Evolutionary conservation across 1,284 basidiomycete genomes (phyloP).

Genomic region (Binderoboletus segoi): DNA sequence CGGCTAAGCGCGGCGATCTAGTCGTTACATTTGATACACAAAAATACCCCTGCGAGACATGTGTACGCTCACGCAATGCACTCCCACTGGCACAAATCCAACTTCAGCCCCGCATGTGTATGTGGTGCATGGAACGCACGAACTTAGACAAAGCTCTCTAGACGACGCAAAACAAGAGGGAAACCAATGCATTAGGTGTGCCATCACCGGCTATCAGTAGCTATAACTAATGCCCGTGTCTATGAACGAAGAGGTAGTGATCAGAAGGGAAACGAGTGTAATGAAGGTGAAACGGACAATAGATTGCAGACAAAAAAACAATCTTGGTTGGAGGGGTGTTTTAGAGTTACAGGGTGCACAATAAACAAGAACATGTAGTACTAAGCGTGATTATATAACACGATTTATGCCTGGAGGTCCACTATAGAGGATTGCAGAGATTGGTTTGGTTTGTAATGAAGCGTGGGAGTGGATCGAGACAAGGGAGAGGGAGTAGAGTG

Average conservation of each 20-base stretch:
- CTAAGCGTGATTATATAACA: constrained; percentile 18
- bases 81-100: too few relatives aligned
- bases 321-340: not conserved
- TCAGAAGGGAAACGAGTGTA: not conserved
- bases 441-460: constrained; percentile 9
- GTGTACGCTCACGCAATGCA: too few relatives aligned
- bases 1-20: too few relatives aligned
- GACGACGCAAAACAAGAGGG: too few relatives aligned
- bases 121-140: too few relatives aligned
- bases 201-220: too few relatives aligned
- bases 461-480: constrained; percentile 10
- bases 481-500: constrained; percentile 9
- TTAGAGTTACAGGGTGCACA: constrained; percentile 29
- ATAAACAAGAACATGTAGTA: constrained; percentile 22
- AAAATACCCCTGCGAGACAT: too few relatives aligned
- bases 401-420: constrained; percentile 21
- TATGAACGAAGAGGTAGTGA: too few relatives aligned
- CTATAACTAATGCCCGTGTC: not conserved
- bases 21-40: too few relatives aligned
- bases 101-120: too few relatives aligned
- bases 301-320: constrained; percentile 2
- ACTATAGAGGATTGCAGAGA: constrained; percentile 14
- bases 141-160: too few relatives aligned
- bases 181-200: too few relatives aligned
- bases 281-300: not conserved